phyloP scores from a whole-genome alignment of 2,329 filamentous ascomycete genomes.

The Cadophora luteo-olivacea region DNA sequence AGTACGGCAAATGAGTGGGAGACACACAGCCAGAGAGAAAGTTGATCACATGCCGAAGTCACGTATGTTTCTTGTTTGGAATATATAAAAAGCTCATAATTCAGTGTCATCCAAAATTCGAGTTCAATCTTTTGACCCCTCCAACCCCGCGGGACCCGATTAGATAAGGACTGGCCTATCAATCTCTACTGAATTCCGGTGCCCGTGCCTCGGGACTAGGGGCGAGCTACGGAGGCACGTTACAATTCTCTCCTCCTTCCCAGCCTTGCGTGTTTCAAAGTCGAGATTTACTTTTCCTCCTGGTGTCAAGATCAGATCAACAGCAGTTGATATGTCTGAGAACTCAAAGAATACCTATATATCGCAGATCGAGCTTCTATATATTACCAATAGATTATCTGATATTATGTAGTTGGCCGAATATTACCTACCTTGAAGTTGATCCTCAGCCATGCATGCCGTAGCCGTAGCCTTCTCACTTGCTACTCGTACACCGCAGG shows the following conservation, averaged over 20 bases:
- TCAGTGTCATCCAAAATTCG: not conserved
- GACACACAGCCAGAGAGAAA: no score
- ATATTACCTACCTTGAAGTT: no score
- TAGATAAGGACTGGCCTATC: constrained; percentile 4
- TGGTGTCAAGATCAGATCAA: not conserved
- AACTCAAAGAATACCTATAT: not conserved
- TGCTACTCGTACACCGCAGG: not conserved
- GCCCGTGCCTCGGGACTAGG: not conserved
- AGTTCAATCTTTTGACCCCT: not conserved
- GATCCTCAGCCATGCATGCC: not conserved
- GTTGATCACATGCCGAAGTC: no score
- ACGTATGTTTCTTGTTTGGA: not conserved
- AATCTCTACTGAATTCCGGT: not conserved
- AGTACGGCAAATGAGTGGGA: no score
- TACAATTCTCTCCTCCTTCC: not conserved
- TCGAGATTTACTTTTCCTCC: not conserved
- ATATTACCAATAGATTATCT: not conserved
- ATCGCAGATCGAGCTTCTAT: not conserved
- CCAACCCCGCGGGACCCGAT: constrained; percentile 6
- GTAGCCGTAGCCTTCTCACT: not conserved
- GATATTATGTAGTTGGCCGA: not conserved
- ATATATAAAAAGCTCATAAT: not conserved
- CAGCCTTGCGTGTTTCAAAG: not conserved
- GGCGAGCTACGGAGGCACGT: not conserved
- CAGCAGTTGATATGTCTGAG: not conserved